Percentiles rank a stretch among this genome's conserved stretches.
Evolutionary conservation across 352 stramenopile genomes (phyloP).

Genomic region (Globisporangium iwayamae): DNA sequence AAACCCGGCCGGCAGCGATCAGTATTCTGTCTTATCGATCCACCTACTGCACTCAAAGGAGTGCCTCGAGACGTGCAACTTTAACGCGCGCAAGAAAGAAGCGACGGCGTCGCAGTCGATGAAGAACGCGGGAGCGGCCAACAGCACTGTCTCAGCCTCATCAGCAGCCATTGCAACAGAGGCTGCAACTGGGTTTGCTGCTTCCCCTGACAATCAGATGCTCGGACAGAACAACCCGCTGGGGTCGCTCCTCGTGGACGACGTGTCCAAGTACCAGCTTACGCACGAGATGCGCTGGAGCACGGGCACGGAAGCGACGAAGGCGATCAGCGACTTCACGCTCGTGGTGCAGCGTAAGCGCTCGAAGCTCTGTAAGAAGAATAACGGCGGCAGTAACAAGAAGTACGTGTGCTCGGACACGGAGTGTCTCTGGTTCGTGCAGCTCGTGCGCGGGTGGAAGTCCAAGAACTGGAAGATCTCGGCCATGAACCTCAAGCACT

Average conservation of each 20-base stretch:
- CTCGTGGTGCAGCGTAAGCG: conserved; percentile 77
- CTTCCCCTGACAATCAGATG: not conserved
- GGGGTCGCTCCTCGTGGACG: conserved; percentile 47
- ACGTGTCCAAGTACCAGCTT: conserved; percentile 64
- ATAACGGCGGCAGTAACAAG: conserved; percentile 82
- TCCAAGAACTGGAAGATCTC: conserved; percentile 87
- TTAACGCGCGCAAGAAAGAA: conserved; percentile 57
- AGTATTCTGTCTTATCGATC: conserved; percentile 54
- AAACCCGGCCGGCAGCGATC: conserved; percentile 29
- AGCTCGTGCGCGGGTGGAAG: conserved; percentile 75
- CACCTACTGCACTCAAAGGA: conserved; percentile 64
- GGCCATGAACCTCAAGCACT: conserved; percentile 82
- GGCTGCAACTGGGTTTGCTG: conserved; percentile 3
- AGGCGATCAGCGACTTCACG: conserved; percentile 72
- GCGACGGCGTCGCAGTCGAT: not conserved
- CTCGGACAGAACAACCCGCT: conserved; percentile 19
- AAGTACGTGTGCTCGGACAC: conserved; percentile 84
- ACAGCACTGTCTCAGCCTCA: not conserved
- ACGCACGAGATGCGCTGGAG: conserved; percentile 81
- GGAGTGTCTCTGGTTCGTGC: conserved; percentile 72
- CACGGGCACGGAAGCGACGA: conserved; percentile 73
- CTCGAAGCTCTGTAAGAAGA: conserved; percentile 76
- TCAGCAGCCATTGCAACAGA: not conserved
- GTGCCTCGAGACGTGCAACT: conserved; percentile 75
- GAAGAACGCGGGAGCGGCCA: not conserved